Evolutionary conservation across 176 grass and related monocot species (phyloP).

Genomic region (Musa troglodytarum): DNA sequence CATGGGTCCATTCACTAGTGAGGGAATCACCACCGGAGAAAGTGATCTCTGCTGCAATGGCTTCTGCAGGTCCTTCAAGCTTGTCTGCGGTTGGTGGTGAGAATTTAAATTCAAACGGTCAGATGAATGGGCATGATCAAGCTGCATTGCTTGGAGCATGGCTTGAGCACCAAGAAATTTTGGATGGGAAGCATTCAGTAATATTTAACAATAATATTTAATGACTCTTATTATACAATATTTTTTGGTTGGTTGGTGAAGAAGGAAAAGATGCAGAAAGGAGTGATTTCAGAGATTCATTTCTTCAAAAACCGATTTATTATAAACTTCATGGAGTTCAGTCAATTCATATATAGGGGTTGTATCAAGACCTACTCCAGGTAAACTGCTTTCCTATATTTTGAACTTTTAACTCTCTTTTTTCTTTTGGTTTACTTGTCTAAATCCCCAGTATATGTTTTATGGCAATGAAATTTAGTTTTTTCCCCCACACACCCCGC

Average conservation of each 20-base stretch:
- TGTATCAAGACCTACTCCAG: background rate
- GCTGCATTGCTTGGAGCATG: slow-evolving; percentile 46
- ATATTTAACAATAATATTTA: background rate
- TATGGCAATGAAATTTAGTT: no score
- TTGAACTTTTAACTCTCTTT: background rate
- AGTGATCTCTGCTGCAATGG: slow-evolving; percentile 27
- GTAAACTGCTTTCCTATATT: background rate
- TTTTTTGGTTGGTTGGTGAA: slow-evolving; percentile 37
- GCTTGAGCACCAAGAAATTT: slow-evolving; percentile 38
- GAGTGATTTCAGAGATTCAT: background rate
- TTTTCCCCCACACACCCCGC: no score
- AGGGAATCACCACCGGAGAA: slow-evolving; percentile 73
- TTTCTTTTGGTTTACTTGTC: background rate
- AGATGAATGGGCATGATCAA: slow-evolving; percentile 51
- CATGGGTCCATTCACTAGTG: slow-evolving; percentile 78
- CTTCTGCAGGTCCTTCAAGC: slow-evolving; percentile 5
- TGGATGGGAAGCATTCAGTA: slow-evolving; percentile 30
- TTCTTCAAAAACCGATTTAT: background rate
- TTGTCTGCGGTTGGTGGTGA: slow-evolving; percentile 11
- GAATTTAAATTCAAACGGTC: slow-evolving; percentile 19
- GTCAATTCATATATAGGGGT: background rate
- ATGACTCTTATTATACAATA: slow-evolving; percentile 59
- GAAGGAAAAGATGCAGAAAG: slow-evolving; percentile 17
- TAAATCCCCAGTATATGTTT: no score
- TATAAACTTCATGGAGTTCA: background rate